Base-by-base conservation (phyloP, 2,329 filamentous ascomycete genomes). In the Ploettnerulaceae sp. region DNA sequence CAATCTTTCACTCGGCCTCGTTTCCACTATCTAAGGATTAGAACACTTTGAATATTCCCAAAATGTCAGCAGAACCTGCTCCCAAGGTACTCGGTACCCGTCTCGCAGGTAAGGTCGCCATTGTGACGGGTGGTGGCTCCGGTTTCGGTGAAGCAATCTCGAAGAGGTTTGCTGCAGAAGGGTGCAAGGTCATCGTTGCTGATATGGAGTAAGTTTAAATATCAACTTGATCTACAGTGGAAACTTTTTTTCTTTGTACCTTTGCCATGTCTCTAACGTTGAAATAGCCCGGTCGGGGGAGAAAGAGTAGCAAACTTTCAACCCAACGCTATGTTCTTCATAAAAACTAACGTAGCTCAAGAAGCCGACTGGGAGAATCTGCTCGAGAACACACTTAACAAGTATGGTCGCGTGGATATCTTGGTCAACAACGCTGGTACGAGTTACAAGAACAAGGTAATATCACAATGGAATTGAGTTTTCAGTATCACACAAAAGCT, bases 61-160 rank as follows among this genome's bases (percentile, higher is more conserved):
- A 36, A 35, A 57, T 57, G 51, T 24, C 45, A 12, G 39, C 45
- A 21, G 54, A 55, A 32, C 43, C n/a, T n/a, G n/a, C n/a, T n/a
- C n/a, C 39, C 21, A 56, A 54, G 31, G 24, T 55, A 14, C 48
- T 60, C 26, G 54, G 55, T 21, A 52, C 11, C 53, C 67, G 72
- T 52, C 68, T 79, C 32, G 62, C 71, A 42, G 71, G 70, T 54
- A 79, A 77, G 61, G 74, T 79, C 6, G 75, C 75, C 45, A 72
- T 80, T 43, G 71, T 80, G 17, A 79, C 76, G 11, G 77, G 81
- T 37, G 80, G 70, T 6, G 79, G 76, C 2, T 77, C 75, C 8
- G 81, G 81, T 2, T 85, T 85, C 54, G 81, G 81, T 45, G 76
- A 74, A 46, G 79, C 74, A 25, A 83, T 84, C 42, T 75, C 74